Evolutionary conservation across 1,139 yeast species (phyloP).

Genomic region (Saccharomyces hybrid): DNA sequence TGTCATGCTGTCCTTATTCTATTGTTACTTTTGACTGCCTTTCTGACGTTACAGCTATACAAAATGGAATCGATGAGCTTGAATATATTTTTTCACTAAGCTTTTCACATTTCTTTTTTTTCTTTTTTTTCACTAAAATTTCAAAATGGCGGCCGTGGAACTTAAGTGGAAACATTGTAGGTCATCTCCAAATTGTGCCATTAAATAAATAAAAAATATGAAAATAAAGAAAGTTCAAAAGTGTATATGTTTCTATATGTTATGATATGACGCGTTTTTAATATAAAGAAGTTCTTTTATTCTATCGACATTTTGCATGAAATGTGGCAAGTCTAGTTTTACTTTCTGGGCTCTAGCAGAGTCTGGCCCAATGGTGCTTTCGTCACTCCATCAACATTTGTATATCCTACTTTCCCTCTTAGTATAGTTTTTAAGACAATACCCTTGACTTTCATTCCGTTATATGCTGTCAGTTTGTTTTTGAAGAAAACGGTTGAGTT

Average conservation of each 20-base stretch:
- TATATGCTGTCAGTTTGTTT: slow-evolving; percentile 80
- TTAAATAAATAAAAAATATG: neutral
- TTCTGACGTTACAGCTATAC: neutral
- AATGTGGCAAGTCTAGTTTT: neutral
- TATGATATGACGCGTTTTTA: neutral
- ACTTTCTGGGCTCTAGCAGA: slow-evolving; percentile 43
- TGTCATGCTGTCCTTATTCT: slow-evolving; percentile 7
- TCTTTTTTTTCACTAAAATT: neutral
- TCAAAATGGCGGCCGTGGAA: neutral
- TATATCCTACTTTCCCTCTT: slow-evolving; percentile 64
- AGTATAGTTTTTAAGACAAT: slow-evolving; percentile 70
- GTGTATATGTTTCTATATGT: neutral
- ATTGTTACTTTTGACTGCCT: slow-evolving; percentile 3
- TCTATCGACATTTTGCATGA: neutral
- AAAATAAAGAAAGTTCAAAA: neutral
- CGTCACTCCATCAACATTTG: slow-evolving; percentile 49
- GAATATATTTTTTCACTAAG: neutral
- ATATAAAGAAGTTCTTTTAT: neutral
- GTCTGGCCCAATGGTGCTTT: slow-evolving; percentile 49
- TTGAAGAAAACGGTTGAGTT: slow-evolving; percentile 63
- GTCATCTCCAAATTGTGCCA: neutral
- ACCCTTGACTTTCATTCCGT: slow-evolving; percentile 62
- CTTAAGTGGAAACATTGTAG: neutral
- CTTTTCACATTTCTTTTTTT: neutral
- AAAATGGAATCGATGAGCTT: neutral